Base-by-base conservation (phyloP, 305 asterid species). In the Ajuga reptans region DNA sequence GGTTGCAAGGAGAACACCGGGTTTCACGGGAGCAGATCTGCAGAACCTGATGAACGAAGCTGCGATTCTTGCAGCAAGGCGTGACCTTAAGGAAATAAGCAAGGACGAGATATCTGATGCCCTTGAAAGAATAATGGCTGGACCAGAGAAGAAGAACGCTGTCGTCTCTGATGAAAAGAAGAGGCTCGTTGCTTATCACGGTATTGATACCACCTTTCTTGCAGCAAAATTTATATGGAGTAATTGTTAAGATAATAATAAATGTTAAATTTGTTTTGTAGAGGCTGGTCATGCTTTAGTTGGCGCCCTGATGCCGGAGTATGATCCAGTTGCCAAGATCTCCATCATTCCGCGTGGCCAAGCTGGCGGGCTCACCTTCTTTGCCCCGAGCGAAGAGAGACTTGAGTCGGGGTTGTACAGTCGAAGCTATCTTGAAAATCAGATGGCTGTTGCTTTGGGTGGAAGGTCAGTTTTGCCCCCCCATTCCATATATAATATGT, bases 221-320 rank as follows among this genome's bases (percentile, higher is more conserved):
- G 60, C 45, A 1, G 11, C 2, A 39, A 2, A 7, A 6, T 39
- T 34, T 2, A 66, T 58, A 45, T 15, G 0, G 66, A 55, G 1
- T 3, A 10, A 16, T 31, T 8, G 6, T 14, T 47, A 18, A 17
- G 51, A 1, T 55, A 21, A 21, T 21, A 21, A 21, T 21, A 21
- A 21, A 21, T 0, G 4, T 9, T 17, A 8, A 34, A 12, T 39
- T 41, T 69, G 54, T 52, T 42, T 29, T 79, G 61, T 75, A 93
- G 97, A 93, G 89, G 98, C 97, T 36, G 97, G 97, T 10, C 98
- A 92, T 81, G 98, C 97, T 53, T 83, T 90, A 67, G 97, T 92
- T 66, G 98, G 98, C 66, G 98, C 98, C 7, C 73, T 92, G 75
- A 88, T 92, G 98, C 98, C 98, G 0, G 98, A 92, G 62, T 92